phyloP scores from a whole-genome alignment of 148 eudicot species.

The Drosera capensis region DNA sequence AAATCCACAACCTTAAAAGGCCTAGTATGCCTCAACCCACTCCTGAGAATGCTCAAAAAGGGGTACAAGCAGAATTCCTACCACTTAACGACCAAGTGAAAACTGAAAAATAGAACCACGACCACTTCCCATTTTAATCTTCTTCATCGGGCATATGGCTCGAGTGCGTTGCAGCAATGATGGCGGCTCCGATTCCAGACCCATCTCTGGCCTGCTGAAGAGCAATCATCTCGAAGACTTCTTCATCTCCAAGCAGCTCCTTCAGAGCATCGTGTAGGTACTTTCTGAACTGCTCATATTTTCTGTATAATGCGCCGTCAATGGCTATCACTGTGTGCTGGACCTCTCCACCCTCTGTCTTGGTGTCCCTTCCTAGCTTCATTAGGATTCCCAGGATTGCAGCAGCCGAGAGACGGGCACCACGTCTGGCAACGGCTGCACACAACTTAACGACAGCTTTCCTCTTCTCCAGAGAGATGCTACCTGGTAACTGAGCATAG shows the following conservation, averaged over 20 bases:
- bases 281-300: slow-evolving; percentile 48
- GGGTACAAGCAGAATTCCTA: too few relatives aligned
- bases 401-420: slow-evolving; percentile 80
- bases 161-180: slow-evolving; percentile 76
- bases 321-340: slow-evolving; percentile 49
- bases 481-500: slow-evolving; percentile 22
- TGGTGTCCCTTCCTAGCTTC: slow-evolving; percentile 43
- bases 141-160: too few relatives aligned
- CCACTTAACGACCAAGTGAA: too few relatives aligned
- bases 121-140: too few relatives aligned
- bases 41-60: too few relatives aligned
- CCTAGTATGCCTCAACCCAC: too few relatives aligned
- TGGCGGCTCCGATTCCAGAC: slow-evolving; percentile 82
- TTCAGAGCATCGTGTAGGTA: slow-evolving; percentile 43
- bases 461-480: slow-evolving; percentile 34
- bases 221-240: slow-evolving; percentile 23
- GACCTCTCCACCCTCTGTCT: slow-evolving; percentile 17
- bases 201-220: slow-evolving; percentile 59
- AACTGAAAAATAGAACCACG: too few relatives aligned
- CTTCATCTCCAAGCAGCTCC: slow-evolving; percentile 37
- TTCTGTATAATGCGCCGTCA: slow-evolving; percentile 60
- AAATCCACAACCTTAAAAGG: too few relatives aligned
- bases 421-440: slow-evolving; percentile 54
- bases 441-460: slow-evolving; percentile 47
- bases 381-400: slow-evolving; percentile 70